Conservation (phyloP, 106 monocot species). For the Platanthera guangdongensis region DNA sequence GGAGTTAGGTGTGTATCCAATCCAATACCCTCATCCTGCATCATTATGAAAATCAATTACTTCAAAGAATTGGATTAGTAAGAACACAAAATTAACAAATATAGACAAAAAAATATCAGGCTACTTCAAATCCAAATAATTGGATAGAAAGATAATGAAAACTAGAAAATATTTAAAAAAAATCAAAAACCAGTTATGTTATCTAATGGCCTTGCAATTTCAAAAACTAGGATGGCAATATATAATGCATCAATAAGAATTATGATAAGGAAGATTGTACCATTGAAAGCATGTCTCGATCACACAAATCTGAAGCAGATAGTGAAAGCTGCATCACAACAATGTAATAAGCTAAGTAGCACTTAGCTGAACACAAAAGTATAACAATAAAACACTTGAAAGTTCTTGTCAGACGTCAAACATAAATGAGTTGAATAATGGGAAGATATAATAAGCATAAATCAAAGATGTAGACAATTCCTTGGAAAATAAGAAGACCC, state of each 20-base stretch:
- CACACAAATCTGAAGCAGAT: slow-evolving; percentile 63
- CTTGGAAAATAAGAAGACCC: background rate
- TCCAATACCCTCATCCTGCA: too few relatives aligned
- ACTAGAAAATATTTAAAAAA: background rate
- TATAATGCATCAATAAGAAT: background rate
- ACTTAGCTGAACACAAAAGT: background rate
- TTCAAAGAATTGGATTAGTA: background rate
- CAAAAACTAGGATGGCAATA: background rate
- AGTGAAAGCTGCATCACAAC: slow-evolving; percentile 53
- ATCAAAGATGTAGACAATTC: background rate
- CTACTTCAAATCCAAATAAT: background rate
- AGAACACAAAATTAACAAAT: too few relatives aligned
- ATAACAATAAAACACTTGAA: slow-evolving; percentile 3
- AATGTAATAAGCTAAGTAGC: background rate
- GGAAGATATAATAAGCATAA: background rate
- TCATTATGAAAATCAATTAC: background rate
- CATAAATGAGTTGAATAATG: background rate
- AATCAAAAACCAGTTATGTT: background rate
- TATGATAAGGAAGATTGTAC: slow-evolving; percentile 18
- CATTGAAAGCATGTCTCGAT: slow-evolving; percentile 73
- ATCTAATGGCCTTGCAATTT: background rate
- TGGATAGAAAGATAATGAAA: background rate
- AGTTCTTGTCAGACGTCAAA: slow-evolving; percentile 1
- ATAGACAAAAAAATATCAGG: too few relatives aligned
- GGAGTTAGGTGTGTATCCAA: too few relatives aligned